Conservation (phyloP, 163 green algal species). For the Smithsoniella earleae region DNA sequence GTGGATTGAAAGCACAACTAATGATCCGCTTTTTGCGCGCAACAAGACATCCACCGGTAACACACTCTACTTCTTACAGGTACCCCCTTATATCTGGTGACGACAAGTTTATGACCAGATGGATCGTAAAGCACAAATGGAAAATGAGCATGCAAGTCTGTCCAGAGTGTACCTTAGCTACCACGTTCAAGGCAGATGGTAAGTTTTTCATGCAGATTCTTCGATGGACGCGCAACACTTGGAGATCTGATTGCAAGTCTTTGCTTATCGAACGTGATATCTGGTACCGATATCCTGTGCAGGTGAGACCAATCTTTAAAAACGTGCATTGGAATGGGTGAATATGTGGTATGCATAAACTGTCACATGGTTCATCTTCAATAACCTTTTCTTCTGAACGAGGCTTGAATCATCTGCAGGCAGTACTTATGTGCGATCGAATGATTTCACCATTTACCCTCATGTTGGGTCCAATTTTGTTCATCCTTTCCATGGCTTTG, state of each 20-base stretch:
- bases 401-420: not conserved
- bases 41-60: too few relatives aligned
- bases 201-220: constrained; percentile 32
- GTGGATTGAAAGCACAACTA: too few relatives aligned
- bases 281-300: constrained; percentile 26
- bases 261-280: constrained; percentile 22
- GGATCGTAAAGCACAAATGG: constrained; percentile 22
- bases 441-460: constrained; percentile 30
- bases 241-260: constrained; percentile 23
- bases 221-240: constrained; percentile 26
- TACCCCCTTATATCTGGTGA: constrained; percentile 28
- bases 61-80: not conserved
- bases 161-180: constrained; percentile 23
- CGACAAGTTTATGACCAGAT: constrained; percentile 30
- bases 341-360: too few relatives aligned
- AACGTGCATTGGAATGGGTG: too few relatives aligned
- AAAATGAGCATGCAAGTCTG: constrained; percentile 22
- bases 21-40: too few relatives aligned
- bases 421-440: constrained; percentile 19
- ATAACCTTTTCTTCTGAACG: too few relatives aligned
- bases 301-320: not conserved
- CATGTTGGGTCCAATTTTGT: constrained; percentile 20
- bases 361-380: too few relatives aligned
- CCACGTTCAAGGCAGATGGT: constrained; percentile 29
- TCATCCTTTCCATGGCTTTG: not conserved